These are phyloP conservation scores for Pyrenopolyporus hunteri DNA, from an alignment of 495 filamentous ascomycete species.

Conservation along the genomic window DNA sequence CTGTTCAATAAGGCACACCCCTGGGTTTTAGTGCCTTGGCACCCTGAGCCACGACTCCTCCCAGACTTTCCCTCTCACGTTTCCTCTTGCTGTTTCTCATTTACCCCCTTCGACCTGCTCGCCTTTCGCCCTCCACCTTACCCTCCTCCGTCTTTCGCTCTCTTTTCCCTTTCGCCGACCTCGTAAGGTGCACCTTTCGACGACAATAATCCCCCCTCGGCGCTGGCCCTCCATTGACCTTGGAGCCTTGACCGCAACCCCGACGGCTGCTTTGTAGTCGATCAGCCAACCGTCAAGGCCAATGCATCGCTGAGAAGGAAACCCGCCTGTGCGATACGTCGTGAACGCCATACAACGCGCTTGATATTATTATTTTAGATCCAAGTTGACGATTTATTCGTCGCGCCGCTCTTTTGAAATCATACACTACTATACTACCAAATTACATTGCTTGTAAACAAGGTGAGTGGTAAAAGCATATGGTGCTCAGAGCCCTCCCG, in stretches of 20 bases:
- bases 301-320: constrained; percentile 39
- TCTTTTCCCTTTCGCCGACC: constrained; percentile 38
- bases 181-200: constrained; percentile 38
- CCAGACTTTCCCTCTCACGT: constrained; percentile 37
- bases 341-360: constrained; percentile 29
- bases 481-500: background rate
- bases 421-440: constrained; percentile 3
- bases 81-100: constrained; percentile 40
- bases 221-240: constrained; percentile 25
- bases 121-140: constrained; percentile 28
- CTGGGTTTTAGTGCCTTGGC: constrained; percentile 39
- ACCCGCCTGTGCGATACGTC: constrained; percentile 40
- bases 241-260: constrained; percentile 21
- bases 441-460: constrained; percentile 30
- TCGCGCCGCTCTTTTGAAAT: constrained; percentile 40
- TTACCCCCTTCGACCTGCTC: constrained; percentile 37
- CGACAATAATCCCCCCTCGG: constrained; percentile 31
- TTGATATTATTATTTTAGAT: constrained; percentile 21
- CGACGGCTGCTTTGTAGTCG: constrained; percentile 33
- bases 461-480: constrained; percentile 21
- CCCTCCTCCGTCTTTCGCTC: constrained; percentile 35
- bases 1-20: constrained; percentile 37
- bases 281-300: constrained; percentile 25
- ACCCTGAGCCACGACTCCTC: constrained; percentile 28
- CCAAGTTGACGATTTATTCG: constrained; percentile 40